phyloP scores from a whole-genome alignment of 2,329 filamentous ascomycete genomes.

The Pseudogymnoascus sp. region DNA sequence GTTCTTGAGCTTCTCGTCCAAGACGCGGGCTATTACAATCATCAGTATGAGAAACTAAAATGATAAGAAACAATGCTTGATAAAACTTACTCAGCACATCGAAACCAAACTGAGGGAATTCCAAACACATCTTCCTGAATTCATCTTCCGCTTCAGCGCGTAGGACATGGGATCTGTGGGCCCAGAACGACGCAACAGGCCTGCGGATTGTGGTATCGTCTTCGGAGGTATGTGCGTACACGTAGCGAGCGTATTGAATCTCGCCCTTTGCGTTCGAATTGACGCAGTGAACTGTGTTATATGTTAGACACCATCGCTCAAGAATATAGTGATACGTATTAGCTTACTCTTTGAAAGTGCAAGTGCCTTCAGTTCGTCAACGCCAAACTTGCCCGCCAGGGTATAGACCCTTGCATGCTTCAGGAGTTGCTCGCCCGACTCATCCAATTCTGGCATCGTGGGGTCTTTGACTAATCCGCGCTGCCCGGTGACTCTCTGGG shows the following conservation, averaged over 20 bases:
- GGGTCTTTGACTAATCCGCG: constrained; percentile 65
- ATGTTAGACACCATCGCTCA: background rate
- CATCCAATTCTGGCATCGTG: constrained; percentile 58
- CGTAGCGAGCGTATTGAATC: constrained; percentile 84
- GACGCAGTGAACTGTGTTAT: constrained; percentile 63
- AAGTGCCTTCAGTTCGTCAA: constrained; percentile 62
- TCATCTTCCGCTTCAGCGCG: constrained; percentile 80
- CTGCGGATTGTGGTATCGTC: constrained; percentile 69
- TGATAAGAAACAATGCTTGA: background rate
- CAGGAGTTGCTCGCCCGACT: constrained; percentile 74
- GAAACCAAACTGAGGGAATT: constrained; percentile 87
- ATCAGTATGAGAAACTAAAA: constrained; percentile 16
- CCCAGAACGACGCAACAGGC: constrained; percentile 88
- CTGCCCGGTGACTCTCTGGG: constrained; percentile 55
- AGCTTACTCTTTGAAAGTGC: constrained; percentile 65
- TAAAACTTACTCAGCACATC: constrained; percentile 71
- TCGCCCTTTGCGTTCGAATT: constrained; percentile 83
- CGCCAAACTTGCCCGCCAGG: constrained; percentile 69
- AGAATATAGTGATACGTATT: background rate
- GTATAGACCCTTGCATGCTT: constrained; percentile 88
- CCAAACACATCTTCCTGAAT: constrained; percentile 77
- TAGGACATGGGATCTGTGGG: constrained; percentile 68
- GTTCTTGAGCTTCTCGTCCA: constrained; percentile 60
- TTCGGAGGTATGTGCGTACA: constrained; percentile 67
- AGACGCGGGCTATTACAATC: constrained; percentile 45